A percentile compares a stretch with the other conserved stretches of the same genome.
These are phyloP conservation scores for Colletotrichum filicis DNA, from an alignment of 2,329 filamentous ascomycete species.

Conservation along the genomic window DNA sequence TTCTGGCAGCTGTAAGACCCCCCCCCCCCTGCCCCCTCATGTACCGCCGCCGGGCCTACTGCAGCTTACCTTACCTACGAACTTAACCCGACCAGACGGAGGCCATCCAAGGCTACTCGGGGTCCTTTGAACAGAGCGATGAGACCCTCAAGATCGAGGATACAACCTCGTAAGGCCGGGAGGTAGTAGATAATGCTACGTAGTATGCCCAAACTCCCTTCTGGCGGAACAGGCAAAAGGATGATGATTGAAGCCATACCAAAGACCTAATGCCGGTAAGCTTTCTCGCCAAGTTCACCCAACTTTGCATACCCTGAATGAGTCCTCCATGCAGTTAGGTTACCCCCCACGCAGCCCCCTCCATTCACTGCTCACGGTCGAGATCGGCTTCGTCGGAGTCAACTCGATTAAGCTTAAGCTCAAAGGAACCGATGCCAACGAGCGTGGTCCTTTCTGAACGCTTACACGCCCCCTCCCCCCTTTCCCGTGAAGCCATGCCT, in stretches of 20 bases:
- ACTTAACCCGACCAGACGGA: conserved; percentile 1
- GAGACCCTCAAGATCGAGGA: background rate
- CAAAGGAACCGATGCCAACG: background rate
- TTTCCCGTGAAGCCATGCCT: background rate
- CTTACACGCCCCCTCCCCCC: background rate
- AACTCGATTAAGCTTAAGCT: background rate
- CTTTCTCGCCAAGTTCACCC: background rate
- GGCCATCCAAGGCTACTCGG: background rate
- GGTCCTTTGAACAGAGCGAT: background rate
- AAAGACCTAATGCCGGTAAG: background rate
- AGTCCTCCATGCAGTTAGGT: background rate
- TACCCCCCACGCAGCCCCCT: background rate
- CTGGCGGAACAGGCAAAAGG: background rate
- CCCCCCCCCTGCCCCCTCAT: too few relatives aligned
- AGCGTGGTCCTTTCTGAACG: background rate
- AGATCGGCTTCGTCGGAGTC: background rate
- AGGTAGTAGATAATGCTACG: background rate
- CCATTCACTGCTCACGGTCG: background rate
- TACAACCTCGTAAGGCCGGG: background rate
- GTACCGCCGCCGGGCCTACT: background rate
- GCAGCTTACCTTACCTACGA: background rate
- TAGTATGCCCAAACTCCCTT: background rate
- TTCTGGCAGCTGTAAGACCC: background rate
- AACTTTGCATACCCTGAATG: background rate
- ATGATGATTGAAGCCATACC: background rate